These are phyloP conservation scores for Jackrogersella multiformis DNA, from an alignment of 495 filamentous ascomycete species.

Conservation along the genomic window DNA sequence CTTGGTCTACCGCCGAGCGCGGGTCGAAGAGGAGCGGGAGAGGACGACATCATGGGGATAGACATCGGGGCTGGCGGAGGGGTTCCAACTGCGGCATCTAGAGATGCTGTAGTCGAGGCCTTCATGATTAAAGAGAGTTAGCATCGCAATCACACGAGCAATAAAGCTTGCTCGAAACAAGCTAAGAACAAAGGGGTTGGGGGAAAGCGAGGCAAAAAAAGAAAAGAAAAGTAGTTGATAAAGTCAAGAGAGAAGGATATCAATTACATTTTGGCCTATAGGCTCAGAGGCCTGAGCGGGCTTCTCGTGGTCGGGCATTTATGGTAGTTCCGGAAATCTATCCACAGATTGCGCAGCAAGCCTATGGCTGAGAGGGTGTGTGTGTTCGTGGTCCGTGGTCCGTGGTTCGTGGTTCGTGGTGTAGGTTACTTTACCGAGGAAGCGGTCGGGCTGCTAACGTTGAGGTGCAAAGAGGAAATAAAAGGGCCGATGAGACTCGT, in stretches of 20 bases:
- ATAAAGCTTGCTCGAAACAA: slow-evolving; percentile 22
- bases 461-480: slow-evolving; percentile 40
- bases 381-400: slow-evolving; percentile 31
- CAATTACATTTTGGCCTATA: slow-evolving; percentile 45
- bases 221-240: not conserved
- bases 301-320: slow-evolving; percentile 49
- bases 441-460: slow-evolving; percentile 39
- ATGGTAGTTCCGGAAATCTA: slow-evolving; percentile 36
- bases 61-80: slow-evolving; percentile 45
- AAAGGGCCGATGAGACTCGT: slow-evolving; percentile 43
- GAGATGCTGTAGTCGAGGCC: slow-evolving; percentile 39
- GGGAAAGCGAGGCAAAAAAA: not conserved
- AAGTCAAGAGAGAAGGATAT: not conserved
- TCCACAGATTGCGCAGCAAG: slow-evolving; percentile 42
- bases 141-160: slow-evolving; percentile 40
- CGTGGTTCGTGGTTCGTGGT: too few relatives aligned
- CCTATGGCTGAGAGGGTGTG: slow-evolving; percentile 24
- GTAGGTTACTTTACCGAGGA: slow-evolving; percentile 37
- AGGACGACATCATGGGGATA: slow-evolving; percentile 75
- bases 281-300: slow-evolving; percentile 43
- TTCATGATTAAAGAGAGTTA: slow-evolving; percentile 44
- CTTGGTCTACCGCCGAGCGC: slow-evolving; percentile 77
- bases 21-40: slow-evolving; percentile 80
- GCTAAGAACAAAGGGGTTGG: not conserved
- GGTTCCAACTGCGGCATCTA: slow-evolving; percentile 40